Evolutionary conservation across 257 asterid genomes (phyloP).

Genomic region (Osmanthus fragrans): DNA sequence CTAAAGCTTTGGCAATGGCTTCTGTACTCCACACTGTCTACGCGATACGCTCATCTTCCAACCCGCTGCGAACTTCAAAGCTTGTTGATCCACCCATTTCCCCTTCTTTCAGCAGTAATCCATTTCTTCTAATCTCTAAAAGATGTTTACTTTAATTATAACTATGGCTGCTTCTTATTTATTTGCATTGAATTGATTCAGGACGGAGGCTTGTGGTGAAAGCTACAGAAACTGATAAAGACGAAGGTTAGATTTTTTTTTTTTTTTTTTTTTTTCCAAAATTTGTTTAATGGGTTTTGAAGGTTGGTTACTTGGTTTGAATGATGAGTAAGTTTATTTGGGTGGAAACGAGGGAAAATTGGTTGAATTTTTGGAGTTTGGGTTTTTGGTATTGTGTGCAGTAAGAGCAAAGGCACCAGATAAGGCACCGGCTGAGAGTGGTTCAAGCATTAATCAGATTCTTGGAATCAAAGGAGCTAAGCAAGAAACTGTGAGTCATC

Average conservation of each 20-base stretch:
- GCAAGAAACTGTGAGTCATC: constrained; percentile 41
- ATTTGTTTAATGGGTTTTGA: not conserved
- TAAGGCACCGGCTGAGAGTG: constrained; percentile 40
- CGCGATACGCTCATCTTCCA: constrained; percentile 41
- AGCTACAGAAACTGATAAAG: constrained; percentile 79
- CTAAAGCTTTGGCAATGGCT: constrained; percentile 49
- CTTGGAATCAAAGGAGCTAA: constrained; percentile 56
- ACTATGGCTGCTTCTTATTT: not conserved
- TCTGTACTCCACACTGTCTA: constrained; percentile 45
- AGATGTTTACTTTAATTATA: not conserved
- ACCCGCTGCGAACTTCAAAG: constrained; percentile 37
- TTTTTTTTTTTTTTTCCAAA: not conserved
- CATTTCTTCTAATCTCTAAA: constrained; percentile 6
- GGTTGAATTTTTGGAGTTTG: not conserved
- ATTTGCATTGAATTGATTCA: constrained; percentile 27
- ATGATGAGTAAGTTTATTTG: not conserved
- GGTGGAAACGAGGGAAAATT: not conserved
- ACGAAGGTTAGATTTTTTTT: constrained; percentile 47
- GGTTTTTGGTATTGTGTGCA: constrained; percentile 20
- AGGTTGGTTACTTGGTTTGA: not conserved
- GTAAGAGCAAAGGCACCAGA: constrained; percentile 39
- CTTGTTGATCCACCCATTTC: constrained; percentile 44
- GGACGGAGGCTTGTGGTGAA: constrained; percentile 70
- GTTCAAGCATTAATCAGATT: constrained; percentile 51
- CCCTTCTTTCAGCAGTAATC: constrained; percentile 46